These are phyloP conservation scores for Draba incana DNA, from an alignment of 345 rosid species.

Conservation along the genomic window DNA sequence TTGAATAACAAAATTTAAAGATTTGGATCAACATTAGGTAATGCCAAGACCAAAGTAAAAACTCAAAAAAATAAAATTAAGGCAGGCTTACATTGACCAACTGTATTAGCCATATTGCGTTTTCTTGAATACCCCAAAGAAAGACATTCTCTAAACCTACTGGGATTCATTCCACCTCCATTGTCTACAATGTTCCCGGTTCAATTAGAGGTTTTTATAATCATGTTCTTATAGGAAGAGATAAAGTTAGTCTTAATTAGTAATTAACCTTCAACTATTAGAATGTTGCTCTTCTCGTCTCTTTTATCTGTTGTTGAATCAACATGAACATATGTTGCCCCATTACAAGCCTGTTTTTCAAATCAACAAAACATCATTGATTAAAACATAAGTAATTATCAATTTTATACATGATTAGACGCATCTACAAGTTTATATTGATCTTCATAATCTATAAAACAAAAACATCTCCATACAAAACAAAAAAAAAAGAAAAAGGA, in stretches of 20 bases:
- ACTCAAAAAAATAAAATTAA: not conserved
- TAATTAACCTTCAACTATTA: constrained; percentile 34
- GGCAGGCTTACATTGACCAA: constrained; percentile 72
- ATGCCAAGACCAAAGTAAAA: not conserved
- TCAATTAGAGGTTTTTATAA: not conserved
- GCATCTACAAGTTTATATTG: too few relatives aligned
- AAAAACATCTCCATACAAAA: too few relatives aligned
- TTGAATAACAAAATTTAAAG: constrained; percentile 3
- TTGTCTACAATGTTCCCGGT: constrained; percentile 49
- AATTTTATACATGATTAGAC: not conserved
- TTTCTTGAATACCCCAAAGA: constrained; percentile 85
- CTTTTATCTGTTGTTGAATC: constrained; percentile 50
- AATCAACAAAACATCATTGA: not conserved
- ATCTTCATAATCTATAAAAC: too few relatives aligned
- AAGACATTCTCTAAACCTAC: constrained; percentile 74
- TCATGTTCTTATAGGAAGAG: not conserved
- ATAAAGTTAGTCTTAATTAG: not conserved
- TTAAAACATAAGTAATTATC: not conserved
- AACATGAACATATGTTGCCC: constrained; percentile 60
- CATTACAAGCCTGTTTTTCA: constrained; percentile 46
- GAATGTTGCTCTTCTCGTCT: constrained; percentile 39
- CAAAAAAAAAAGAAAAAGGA: too few relatives aligned
- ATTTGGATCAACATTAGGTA: not conserved
- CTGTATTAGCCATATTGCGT: constrained; percentile 65
- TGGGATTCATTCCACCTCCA: constrained; percentile 83